Percentiles rank a stretch among this genome's conserved stretches.
Conservation (phyloP, 192 early-diverging fungal species). For the Spinellus fusiger region DNA sequence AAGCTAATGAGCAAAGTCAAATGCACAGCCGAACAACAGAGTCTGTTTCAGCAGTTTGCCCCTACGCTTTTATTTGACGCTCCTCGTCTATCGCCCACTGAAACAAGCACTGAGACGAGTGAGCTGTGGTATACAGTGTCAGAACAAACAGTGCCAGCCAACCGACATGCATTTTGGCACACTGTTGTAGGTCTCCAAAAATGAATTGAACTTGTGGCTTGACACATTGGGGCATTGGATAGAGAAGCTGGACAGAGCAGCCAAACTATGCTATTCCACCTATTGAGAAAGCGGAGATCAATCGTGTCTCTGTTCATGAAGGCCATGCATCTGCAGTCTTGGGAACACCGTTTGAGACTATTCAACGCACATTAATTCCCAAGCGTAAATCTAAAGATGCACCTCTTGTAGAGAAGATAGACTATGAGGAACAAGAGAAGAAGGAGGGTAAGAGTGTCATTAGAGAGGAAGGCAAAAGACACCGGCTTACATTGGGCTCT, state of each 20-base stretch:
- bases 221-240: background rate
- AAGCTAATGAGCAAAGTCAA: background rate
- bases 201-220: background rate
- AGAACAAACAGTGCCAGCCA: constrained; percentile 34
- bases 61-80: constrained; percentile 11
- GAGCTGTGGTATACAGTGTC: constrained; percentile 32
- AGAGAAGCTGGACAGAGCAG: constrained; percentile 53
- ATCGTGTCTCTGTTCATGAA: constrained; percentile 6
- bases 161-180: constrained; percentile 38
- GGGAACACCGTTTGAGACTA: constrained; percentile 11
- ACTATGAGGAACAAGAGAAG: constrained; percentile 21
- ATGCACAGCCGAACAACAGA: background rate
- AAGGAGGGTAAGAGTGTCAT: background rate
- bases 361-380: constrained; percentile 35
- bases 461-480: background rate
- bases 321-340: background rate
- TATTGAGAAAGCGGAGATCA: constrained; percentile 43
- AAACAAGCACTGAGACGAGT: no score
- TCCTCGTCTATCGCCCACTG: background rate
- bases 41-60: constrained; percentile 18
- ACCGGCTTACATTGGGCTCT: background rate
- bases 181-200: constrained; percentile 31
- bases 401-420: constrained; percentile 35
- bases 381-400: constrained; percentile 44
- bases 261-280: constrained; percentile 60